Evolutionary conservation across 2,329 filamentous ascomycete genomes (phyloP).

Genomic region (Cladosporium cucumerinum): DNA sequence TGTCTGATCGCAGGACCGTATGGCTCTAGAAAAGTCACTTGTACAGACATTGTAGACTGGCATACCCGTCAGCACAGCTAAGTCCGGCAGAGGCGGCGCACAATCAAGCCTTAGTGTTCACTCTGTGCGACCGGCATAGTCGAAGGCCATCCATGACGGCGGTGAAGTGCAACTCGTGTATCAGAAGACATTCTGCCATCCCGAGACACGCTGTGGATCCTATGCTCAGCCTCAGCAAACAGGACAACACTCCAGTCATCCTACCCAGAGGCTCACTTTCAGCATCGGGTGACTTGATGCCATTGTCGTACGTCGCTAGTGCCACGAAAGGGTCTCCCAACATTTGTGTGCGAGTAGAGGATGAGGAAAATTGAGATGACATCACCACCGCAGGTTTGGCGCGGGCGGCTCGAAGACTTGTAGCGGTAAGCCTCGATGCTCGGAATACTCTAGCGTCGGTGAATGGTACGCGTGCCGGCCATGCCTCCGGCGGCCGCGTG

Average conservation of each 20-base stretch:
- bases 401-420: slow-evolving; percentile 30
- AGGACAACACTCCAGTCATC: slow-evolving; percentile 47
- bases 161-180: slow-evolving; percentile 53
- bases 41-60: slow-evolving; percentile 56
- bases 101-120: slow-evolving; percentile 11
- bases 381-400: slow-evolving; percentile 33
- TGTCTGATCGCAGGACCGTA: slow-evolving; percentile 50
- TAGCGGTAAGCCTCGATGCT: slow-evolving; percentile 40
- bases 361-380: slow-evolving; percentile 23
- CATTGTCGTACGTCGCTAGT: slow-evolving; percentile 54
- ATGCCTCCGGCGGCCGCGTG: no score
- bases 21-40: slow-evolving; percentile 54
- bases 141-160: slow-evolving; percentile 56
- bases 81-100: slow-evolving; percentile 15
- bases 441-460: slow-evolving; percentile 52
- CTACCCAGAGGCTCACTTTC: slow-evolving; percentile 57
- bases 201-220: slow-evolving; percentile 45
- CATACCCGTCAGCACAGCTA: slow-evolving; percentile 38
- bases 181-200: slow-evolving; percentile 56
- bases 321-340: slow-evolving; percentile 45
- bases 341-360: slow-evolving; percentile 38
- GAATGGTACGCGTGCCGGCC: no score
- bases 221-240: slow-evolving; percentile 39
- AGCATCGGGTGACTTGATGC: slow-evolving; percentile 56
- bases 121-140: slow-evolving; percentile 50